Evolutionary conservation across 176 grass and related monocot genomes (phyloP).

Genomic region (Phragmites australis): DNA sequence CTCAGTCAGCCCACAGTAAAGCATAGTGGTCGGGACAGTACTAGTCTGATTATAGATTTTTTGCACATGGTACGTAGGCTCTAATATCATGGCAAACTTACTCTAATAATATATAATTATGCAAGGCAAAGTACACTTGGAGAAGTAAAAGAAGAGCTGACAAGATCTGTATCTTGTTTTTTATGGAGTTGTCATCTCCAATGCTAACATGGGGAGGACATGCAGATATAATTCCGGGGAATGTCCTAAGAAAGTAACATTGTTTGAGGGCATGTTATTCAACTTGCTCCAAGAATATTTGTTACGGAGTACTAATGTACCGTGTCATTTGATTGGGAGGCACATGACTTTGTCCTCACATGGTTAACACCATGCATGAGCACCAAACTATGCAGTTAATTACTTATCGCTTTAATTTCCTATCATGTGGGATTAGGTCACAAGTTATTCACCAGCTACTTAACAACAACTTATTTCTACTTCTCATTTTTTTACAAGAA

Average conservation of each 20-base stretch:
- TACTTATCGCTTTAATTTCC: not conserved
- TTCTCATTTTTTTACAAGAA: too few species aligned
- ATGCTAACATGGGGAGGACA: conserved; percentile 28
- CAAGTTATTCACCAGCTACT: too few species aligned
- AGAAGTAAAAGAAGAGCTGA: conserved; percentile 8
- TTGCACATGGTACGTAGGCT: conserved; percentile 23
- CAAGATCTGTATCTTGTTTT: conserved; percentile 48
- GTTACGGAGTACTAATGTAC: not conserved
- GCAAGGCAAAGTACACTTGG: conserved; percentile 22
- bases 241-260: conserved; percentile 34
- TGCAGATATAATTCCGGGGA: not conserved
- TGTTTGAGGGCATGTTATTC: conserved; percentile 31
- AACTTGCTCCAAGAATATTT: conserved; percentile 33
- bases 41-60: conserved; percentile 29
- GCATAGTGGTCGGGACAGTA: conserved; percentile 1
- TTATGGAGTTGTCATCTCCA: conserved; percentile 38
- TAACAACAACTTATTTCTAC: too few species aligned
- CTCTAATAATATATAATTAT: not conserved
- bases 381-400: not conserved
- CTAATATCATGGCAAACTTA: conserved; percentile 12
- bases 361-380: conserved; percentile 22
- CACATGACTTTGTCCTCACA: conserved; percentile 51
- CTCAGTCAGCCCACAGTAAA: conserved; percentile 25
- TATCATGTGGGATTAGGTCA: not conserved
- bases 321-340: conserved; percentile 37